Evolutionary conservation across 2,329 filamentous ascomycete genomes (phyloP).

Genomic region (Xylaria sp.): DNA sequence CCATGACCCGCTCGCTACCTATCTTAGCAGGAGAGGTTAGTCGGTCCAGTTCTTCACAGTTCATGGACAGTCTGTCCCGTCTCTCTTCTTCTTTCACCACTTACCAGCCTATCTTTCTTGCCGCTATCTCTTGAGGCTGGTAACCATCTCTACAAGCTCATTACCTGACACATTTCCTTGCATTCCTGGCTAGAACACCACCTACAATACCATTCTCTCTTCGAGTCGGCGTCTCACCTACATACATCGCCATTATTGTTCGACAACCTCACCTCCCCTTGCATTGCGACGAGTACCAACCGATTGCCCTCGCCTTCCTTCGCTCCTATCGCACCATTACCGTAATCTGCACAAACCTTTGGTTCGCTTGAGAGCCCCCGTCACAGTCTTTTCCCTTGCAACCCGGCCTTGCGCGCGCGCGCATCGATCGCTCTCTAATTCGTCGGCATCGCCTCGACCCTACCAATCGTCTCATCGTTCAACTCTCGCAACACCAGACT

Average conservation of each 20-base stretch:
- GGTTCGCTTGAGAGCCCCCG: conserved; percentile 22
- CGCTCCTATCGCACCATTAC: conserved; percentile 16
- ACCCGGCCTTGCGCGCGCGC: conserved; percentile 8
- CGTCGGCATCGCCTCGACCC: conserved; percentile 30
- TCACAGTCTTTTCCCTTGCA: conserved; percentile 21
- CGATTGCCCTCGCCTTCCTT: conserved; percentile 27
- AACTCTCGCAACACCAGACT: conserved; percentile 23
- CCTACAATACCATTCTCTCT: conserved; percentile 35
- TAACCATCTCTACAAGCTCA: conserved; percentile 14
- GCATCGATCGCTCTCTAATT: conserved; percentile 33
- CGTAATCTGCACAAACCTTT: conserved; percentile 32
- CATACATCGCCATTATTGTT: conserved; percentile 33
- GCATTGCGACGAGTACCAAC: conserved; percentile 25
- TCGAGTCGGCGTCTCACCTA: conserved; percentile 37
- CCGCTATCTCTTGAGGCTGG: conserved; percentile 25
- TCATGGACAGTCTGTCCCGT: conserved; percentile 23
- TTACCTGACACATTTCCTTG: conserved; percentile 30
- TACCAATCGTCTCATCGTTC: conserved; percentile 31
- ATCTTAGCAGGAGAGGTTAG: conserved; percentile 16
- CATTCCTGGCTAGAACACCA: conserved; percentile 25
- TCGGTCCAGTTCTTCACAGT: conserved; percentile 26
- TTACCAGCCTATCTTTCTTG: conserved; percentile 24
- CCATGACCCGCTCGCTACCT: conserved; percentile 25
- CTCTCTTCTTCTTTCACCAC: conserved; percentile 27
- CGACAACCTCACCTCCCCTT: conserved; percentile 24